These are phyloP conservation scores for Lavandula angustifolia DNA, from an alignment of 257 asterid species.

Conservation along the genomic window DNA sequence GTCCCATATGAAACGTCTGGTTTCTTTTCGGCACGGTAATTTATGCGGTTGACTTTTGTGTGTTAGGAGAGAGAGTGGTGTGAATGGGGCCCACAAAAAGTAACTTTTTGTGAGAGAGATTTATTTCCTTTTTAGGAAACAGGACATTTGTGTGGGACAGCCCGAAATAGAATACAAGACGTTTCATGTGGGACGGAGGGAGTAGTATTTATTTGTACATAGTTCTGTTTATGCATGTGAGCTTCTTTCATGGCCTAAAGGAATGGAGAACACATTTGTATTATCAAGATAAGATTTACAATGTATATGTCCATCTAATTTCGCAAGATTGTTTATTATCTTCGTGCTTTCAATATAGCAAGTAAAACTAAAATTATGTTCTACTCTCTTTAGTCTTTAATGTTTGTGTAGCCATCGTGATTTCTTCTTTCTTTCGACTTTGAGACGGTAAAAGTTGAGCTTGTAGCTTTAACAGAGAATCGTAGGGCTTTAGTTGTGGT, in stretches of 20 bases:
- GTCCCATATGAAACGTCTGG: too few relatives aligned
- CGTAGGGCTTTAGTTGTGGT: too few relatives aligned
- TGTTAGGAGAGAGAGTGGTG: too few relatives aligned
- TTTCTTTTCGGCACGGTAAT: too few relatives aligned
- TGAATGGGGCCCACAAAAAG: too few relatives aligned
- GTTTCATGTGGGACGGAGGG: too few relatives aligned
- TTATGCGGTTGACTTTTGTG: too few relatives aligned
- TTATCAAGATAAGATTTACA: slow-evolving; percentile 6
- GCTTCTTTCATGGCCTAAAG: slow-evolving; percentile 11
- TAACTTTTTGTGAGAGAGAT: too few relatives aligned
- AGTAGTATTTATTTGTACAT: too few relatives aligned
- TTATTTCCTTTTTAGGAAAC: too few relatives aligned
- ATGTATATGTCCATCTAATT: background rate
- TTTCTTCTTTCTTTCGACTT: background rate
- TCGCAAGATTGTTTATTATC: background rate
- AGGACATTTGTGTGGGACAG: too few relatives aligned
- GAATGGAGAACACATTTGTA: slow-evolving; percentile 1
- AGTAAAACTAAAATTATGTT: background rate
- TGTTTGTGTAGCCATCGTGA: background rate
- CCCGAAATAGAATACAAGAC: too few relatives aligned
- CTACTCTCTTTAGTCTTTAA: background rate
- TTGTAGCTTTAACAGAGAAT: background rate
- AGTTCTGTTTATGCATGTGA: background rate
- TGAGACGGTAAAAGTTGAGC: background rate
- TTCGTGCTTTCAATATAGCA: background rate